Conservation (phyloP, 768 basidiomycete species). For the Macrocybe gigantea region DNA sequence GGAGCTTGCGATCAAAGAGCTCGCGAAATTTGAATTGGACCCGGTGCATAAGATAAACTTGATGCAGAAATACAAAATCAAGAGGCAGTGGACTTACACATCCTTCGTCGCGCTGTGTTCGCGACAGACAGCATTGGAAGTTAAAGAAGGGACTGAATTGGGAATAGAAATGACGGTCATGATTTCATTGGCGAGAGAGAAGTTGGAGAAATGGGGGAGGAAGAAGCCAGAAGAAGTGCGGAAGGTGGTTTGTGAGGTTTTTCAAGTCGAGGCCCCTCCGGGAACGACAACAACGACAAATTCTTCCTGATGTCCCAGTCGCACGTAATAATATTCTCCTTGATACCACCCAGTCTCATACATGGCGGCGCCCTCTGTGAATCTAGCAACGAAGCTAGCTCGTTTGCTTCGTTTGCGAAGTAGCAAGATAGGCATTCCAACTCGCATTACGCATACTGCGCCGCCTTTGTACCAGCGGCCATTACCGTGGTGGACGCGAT, state of each 20-base stretch:
- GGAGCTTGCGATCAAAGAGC: conserved; percentile 3
- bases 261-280: conserved; percentile 12
- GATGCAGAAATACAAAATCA: conserved; percentile 1
- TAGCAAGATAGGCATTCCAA: conserved; percentile 1
- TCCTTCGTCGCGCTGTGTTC: too few species aligned
- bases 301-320: background rate
- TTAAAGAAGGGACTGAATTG: too few species aligned
- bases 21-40: background rate
- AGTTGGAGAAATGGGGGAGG: background rate
- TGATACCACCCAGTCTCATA: too few species aligned
- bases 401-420: conserved; percentile 8
- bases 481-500: conserved; percentile 25
- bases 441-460: conserved; percentile 4
- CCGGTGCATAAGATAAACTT: too few species aligned
- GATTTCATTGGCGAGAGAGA: too few species aligned
- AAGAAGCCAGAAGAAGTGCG: conserved; percentile 7
- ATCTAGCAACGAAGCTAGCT: conserved; percentile 4
- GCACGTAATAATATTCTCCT: conserved; percentile 5
- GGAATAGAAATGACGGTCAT: too few species aligned
- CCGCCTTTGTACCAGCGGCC: conserved; percentile 21
- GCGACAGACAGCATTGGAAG: too few species aligned
- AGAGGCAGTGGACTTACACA: background rate
- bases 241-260: conserved; percentile 18
- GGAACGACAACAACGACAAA: conserved; percentile 10
- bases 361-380: conserved; percentile 3